Conservation (phyloP, 1,284 basidiomycete species). For the Tranzscheliella williamsii region DNA sequence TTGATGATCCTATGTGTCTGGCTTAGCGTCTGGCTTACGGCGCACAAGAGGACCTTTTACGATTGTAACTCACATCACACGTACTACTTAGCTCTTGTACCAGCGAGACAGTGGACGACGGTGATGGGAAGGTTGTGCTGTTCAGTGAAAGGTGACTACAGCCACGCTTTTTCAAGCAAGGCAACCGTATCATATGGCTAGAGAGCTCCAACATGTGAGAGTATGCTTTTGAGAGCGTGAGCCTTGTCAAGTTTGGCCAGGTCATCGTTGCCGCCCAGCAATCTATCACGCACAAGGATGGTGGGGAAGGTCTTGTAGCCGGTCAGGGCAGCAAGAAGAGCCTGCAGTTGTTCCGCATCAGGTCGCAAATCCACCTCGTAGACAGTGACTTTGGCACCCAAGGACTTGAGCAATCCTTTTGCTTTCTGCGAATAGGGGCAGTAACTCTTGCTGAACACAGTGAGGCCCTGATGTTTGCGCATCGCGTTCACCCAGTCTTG, state of each 20-base stretch:
- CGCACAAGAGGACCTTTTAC: too few species aligned
- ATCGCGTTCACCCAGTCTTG: slow-evolving; percentile 21
- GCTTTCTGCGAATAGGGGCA: slow-evolving; percentile 35
- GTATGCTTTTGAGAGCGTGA: slow-evolving; percentile 10
- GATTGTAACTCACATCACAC: too few species aligned
- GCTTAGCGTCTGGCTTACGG: too few species aligned
- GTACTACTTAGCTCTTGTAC: too few species aligned
- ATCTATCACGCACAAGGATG: slow-evolving; percentile 13
- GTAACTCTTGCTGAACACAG: slow-evolving; percentile 41
- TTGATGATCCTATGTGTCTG: too few species aligned
- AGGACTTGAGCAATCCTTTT: slow-evolving; percentile 16
- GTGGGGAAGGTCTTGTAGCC: slow-evolving; percentile 36
- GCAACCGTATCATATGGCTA: too few species aligned
- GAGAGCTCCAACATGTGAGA: slow-evolving; percentile 13
- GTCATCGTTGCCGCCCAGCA: slow-evolving; percentile 37
- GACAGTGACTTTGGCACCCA: slow-evolving; percentile 17
- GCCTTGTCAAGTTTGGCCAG: slow-evolving; percentile 8
- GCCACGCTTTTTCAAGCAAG: too few species aligned
- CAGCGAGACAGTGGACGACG: too few species aligned
- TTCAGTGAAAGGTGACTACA: too few species aligned
- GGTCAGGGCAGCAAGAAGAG: slow-evolving; percentile 19
- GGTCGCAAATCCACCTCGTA: slow-evolving; percentile 34
- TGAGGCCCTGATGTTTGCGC: slow-evolving; percentile 10
- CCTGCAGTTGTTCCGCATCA: slow-evolving; percentile 28
- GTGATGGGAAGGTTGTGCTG: too few species aligned